These are phyloP conservation scores for Cnidoscolus chayamansa DNA, from an alignment of 441 rosid species.

Conservation along the genomic window DNA sequence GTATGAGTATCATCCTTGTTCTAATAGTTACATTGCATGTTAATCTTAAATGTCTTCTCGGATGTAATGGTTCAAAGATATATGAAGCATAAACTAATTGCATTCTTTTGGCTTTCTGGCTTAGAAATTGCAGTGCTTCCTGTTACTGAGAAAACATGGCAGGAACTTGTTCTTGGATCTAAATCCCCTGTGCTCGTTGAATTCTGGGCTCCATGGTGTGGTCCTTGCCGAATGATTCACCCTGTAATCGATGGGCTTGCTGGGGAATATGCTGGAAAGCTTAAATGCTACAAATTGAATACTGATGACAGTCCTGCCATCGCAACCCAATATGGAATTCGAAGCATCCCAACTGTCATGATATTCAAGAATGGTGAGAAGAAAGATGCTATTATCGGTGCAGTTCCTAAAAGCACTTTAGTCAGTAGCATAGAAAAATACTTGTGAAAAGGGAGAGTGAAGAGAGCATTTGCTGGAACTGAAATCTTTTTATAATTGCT, in stretches of 20 bases:
- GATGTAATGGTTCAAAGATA: neutral
- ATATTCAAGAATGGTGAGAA: conserved; percentile 93
- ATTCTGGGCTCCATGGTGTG: conserved; percentile 99
- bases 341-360: conserved; percentile 89
- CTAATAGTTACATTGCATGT: too few species aligned
- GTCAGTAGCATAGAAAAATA: conserved; percentile 70
- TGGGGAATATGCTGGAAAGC: conserved; percentile 67
- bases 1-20: too few species aligned
- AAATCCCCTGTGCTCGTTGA: conserved; percentile 70
- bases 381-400: conserved; percentile 80
- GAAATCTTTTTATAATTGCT: conserved; percentile 14
- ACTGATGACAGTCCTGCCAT: conserved; percentile 78
- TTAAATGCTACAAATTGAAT: conserved; percentile 81
- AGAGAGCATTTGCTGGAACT: conserved; percentile 10
- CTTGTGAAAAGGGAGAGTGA: conserved; percentile 43
- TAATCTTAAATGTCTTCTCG: neutral
- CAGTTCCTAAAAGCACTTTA: conserved; percentile 78
- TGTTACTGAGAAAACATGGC: conserved; percentile 66
- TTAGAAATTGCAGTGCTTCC: conserved; percentile 45
- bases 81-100: neutral
- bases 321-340: conserved; percentile 71
- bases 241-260: conserved; percentile 77
- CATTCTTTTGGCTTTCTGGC: conserved; percentile 8
- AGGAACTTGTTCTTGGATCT: conserved; percentile 64
- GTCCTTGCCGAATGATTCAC: conserved; percentile 92